phyloP scores from a whole-genome alignment of 2,329 filamentous ascomycete species.

The Aspergillus nomiae region DNA sequence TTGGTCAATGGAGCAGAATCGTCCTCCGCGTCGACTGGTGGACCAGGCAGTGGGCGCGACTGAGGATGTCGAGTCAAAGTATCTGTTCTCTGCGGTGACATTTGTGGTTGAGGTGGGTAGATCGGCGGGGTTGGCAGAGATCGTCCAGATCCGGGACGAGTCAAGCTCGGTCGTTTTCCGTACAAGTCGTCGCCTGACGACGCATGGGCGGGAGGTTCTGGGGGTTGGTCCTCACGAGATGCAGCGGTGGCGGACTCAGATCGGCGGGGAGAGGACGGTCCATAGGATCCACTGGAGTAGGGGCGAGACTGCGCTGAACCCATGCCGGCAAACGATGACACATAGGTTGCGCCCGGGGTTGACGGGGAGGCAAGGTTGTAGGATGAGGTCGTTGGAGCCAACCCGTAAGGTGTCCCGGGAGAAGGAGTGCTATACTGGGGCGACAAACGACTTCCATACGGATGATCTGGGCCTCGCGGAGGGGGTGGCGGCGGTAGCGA shows the following conservation, averaged over 20 bases:
- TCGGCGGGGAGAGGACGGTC: conserved; percentile 25
- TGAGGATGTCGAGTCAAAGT: conserved; percentile 60
- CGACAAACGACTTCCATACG: conserved; percentile 39
- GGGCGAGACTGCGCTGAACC: conserved; percentile 23
- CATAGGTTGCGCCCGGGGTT: conserved; percentile 22
- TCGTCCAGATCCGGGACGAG: conserved; percentile 37
- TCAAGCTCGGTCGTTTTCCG: conserved; percentile 28
- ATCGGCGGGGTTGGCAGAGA: conserved; percentile 52
- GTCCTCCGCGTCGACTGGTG: conserved; percentile 51
- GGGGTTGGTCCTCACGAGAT: conserved; percentile 34
- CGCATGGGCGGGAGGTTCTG: conserved; percentile 36
- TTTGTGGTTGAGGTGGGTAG: conserved; percentile 52
- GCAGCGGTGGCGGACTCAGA: conserved; percentile 20
- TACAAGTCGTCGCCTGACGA: conserved; percentile 28
- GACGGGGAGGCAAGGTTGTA: conserved; percentile 30
- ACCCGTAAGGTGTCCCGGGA: conserved; percentile 29
- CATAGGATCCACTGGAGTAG: conserved; percentile 24
- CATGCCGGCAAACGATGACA: conserved; percentile 22
- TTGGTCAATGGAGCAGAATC: conserved; percentile 25
- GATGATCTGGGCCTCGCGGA: conserved; percentile 40
- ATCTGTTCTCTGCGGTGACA: conserved; percentile 54
- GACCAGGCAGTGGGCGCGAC: conserved; percentile 60
- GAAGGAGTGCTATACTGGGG: conserved; percentile 28
- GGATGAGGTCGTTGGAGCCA: conserved; percentile 28
- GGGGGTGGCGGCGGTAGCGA: conserved; percentile 40